A percentile compares a stretch with the other conserved stretches of the same genome.
Conservation (phyloP, 331 rosid genomes). For the Dryas integrifolia region DNA sequence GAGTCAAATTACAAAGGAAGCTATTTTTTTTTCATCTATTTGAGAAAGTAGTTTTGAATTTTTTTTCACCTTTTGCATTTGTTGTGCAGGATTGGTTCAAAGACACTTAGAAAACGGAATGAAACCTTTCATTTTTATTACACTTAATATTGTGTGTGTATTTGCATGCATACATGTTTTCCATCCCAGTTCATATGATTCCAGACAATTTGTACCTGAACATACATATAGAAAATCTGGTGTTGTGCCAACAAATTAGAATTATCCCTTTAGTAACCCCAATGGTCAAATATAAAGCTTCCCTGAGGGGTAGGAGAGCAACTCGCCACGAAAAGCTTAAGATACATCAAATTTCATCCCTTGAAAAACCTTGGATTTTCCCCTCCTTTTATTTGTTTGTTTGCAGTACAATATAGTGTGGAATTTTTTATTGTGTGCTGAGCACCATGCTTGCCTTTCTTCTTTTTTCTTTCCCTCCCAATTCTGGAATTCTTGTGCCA, state of each 20-base stretch:
- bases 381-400: not conserved
- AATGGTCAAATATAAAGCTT: no score
- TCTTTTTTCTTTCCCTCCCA: no score
- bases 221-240: not conserved
- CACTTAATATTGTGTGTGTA: no score
- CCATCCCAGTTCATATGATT: not conserved
- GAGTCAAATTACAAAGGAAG: no score
- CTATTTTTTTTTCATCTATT: no score
- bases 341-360: not conserved
- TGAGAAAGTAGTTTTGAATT: no score
- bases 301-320: no score
- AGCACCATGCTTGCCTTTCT: not conserved
- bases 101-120: no score
- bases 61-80: no score
- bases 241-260: not conserved
- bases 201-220: not conserved
- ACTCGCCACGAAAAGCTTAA: not conserved
- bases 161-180: not conserved
- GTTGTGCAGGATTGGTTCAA: no score
- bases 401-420: not conserved
- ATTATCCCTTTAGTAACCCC: no score
- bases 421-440: not conserved
- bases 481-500: not conserved
- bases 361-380: not conserved
- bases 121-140: no score